A percentile compares a stretch with the other conserved stretches of the same genome.
phyloP scores from a whole-genome alignment of 495 filamentous ascomycete genomes.

The Sordaria brevicollis region DNA sequence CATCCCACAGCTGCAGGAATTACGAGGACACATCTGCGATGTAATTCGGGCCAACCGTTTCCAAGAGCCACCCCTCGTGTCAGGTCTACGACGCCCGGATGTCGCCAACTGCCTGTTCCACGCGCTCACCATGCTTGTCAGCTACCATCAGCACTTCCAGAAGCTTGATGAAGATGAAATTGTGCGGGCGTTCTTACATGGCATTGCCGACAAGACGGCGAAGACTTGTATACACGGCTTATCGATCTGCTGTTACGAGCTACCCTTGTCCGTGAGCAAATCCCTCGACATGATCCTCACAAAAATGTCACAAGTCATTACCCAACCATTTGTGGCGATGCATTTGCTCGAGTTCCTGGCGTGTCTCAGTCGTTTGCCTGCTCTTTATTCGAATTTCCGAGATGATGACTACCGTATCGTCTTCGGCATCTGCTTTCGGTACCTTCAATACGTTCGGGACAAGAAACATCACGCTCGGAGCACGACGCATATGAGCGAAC shows the following conservation, averaged over 20 bases:
- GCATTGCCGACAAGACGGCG: slow-evolving; percentile 74
- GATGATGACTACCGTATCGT: slow-evolving; percentile 84
- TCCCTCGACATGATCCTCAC: slow-evolving; percentile 72
- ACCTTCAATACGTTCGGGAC: slow-evolving; percentile 60
- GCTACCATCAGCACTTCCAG: slow-evolving; percentile 75
- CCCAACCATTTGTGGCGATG: slow-evolving; percentile 77
- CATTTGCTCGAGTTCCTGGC: slow-evolving; percentile 92
- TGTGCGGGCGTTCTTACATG: slow-evolving; percentile 71
- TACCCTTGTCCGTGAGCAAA: slow-evolving; percentile 73
- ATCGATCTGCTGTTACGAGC: slow-evolving; percentile 86
- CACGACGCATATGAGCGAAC: slow-evolving; percentile 22
- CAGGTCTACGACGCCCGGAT: slow-evolving; percentile 76
- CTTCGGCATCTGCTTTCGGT: slow-evolving; percentile 89
- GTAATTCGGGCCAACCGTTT: slow-evolving; percentile 66
- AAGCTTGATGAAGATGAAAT: slow-evolving; percentile 84
- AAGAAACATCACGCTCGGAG: slow-evolving; percentile 32
- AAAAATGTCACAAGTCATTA: slow-evolving; percentile 91
- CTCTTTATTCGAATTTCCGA: slow-evolving; percentile 75
- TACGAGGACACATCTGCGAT: slow-evolving; percentile 71
- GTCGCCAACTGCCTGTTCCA: slow-evolving; percentile 83
- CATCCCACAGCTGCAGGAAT: slow-evolving; percentile 58
- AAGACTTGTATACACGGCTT: slow-evolving; percentile 91
- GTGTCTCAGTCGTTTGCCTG: slow-evolving; percentile 72
- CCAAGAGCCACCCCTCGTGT: slow-evolving; percentile 60
- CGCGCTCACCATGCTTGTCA: slow-evolving; percentile 69